These are phyloP conservation scores for Beta vulgaris DNA, from an alignment of 148 eudicot genomes.

Conservation along the genomic window DNA sequence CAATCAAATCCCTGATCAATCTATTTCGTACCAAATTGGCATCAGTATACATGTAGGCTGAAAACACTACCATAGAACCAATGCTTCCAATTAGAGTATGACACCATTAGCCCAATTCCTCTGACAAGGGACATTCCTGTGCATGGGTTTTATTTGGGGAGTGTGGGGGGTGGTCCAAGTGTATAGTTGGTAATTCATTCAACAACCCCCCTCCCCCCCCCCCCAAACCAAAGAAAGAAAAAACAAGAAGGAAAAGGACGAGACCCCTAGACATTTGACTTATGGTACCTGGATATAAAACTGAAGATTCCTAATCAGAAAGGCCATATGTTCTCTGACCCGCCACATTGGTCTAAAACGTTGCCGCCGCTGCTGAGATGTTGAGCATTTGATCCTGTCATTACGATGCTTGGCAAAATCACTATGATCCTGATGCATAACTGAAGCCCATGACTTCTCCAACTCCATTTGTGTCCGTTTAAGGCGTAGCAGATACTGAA, in stretches of 20 bases:
- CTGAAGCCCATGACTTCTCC: constrained; percentile 98
- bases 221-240: not conserved
- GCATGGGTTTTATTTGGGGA: not conserved
- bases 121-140: not conserved
- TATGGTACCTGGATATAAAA: constrained; percentile 84
- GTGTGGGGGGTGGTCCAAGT: not conserved
- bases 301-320: constrained; percentile 91
- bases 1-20: not conserved
- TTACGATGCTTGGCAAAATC: constrained; percentile 72
- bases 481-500: constrained; percentile 87
- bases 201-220: not conserved
- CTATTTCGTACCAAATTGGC: not conserved
- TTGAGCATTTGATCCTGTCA: constrained; percentile 42
- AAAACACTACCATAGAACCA: not conserved
- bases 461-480: constrained; percentile 98
- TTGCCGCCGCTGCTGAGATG: constrained; percentile 68
- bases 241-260: not conserved
- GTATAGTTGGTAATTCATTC: not conserved
- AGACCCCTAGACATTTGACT: not conserved
- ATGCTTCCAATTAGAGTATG: not conserved
- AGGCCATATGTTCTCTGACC: constrained; percentile 98
- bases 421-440: constrained; percentile 90
- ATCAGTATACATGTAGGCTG: not conserved
- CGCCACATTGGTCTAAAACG: constrained; percentile 94
- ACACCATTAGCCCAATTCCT: not conserved